Conservation (phyloP, 2,329 filamentous ascomycete species). For the Cytospora piceicola region DNA sequence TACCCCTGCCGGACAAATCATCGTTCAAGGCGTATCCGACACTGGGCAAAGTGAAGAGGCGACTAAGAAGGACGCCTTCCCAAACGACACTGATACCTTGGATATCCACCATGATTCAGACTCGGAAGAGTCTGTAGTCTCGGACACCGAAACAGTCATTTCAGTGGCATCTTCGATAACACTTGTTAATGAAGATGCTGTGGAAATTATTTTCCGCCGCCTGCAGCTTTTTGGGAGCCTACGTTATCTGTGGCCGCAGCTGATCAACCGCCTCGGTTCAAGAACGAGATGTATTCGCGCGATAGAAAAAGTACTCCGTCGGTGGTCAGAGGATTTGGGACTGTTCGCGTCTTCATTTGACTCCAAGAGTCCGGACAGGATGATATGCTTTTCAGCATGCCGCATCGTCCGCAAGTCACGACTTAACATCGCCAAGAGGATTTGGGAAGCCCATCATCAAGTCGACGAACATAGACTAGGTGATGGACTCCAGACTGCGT, state of each 20-base stretch:
- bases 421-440: conserved; percentile 1
- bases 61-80: not conserved
- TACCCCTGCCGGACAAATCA: too few relatives aligned
- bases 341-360: not conserved
- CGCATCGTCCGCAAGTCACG: conserved; percentile 3
- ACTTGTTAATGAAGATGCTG: conserved; percentile 1
- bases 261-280: not conserved
- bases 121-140: not conserved
- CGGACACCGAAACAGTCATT: not conserved
- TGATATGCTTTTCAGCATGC: not conserved
- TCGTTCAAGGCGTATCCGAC: too few relatives aligned
- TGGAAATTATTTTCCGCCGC: conserved; percentile 5
- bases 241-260: conserved; percentile 17
- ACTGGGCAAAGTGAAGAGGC: too few relatives aligned
- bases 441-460: conserved; percentile 12
- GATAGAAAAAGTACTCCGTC: conserved; percentile 10
- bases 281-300: not conserved
- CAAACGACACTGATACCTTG: not conserved
- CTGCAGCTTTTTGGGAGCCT: conserved; percentile 3
- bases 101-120: not conserved
- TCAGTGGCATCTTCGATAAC: conserved; percentile 5
- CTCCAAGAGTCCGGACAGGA: not conserved
- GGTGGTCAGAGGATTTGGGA: conserved; percentile 14
- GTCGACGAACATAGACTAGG: not conserved
- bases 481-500: not conserved